These are phyloP conservation scores for Diaporthe sp. DNA, from an alignment of 2,329 filamentous ascomycete genomes.

Conservation along the genomic window DNA sequence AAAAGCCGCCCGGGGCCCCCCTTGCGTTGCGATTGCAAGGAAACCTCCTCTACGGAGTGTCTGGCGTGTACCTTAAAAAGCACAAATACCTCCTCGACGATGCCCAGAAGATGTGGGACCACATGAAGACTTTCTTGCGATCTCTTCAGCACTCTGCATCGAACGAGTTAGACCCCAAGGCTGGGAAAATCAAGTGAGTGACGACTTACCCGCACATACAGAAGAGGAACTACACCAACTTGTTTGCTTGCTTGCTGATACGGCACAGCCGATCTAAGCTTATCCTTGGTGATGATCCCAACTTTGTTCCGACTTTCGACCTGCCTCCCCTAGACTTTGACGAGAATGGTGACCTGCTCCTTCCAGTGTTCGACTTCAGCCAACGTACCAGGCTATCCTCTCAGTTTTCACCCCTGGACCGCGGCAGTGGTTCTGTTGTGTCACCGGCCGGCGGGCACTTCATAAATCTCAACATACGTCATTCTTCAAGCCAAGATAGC, in stretches of 20 bases:
- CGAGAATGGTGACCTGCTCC: slow-evolving; percentile 45
- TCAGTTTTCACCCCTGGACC: slow-evolving; percentile 56
- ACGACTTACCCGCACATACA: no score
- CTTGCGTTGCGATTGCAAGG: slow-evolving; percentile 91
- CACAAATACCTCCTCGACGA: slow-evolving; percentile 87
- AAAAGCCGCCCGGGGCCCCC: slow-evolving; percentile 79
- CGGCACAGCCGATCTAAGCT: slow-evolving; percentile 76
- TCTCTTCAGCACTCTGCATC: slow-evolving; percentile 54
- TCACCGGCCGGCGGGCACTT: slow-evolving; percentile 41
- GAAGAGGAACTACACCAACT: neutral
- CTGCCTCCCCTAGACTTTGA: slow-evolving; percentile 68
- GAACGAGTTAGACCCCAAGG: slow-evolving; percentile 74
- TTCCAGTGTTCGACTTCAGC: slow-evolving; percentile 43
- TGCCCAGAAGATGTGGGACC: slow-evolving; percentile 77
- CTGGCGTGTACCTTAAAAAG: slow-evolving; percentile 87
- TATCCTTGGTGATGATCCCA: slow-evolving; percentile 82
- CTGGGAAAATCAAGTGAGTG: slow-evolving; percentile 77
- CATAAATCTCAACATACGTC: slow-evolving; percentile 34
- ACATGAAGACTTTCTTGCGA: slow-evolving; percentile 76
- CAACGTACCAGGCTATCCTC: slow-evolving; percentile 53
- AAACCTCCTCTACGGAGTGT: slow-evolving; percentile 86
- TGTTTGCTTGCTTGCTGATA: slow-evolving; percentile 30
- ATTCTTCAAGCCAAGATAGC: slow-evolving; percentile 36
- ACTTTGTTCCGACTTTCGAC: slow-evolving; percentile 76
- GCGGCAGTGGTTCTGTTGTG: slow-evolving; percentile 43